Evolutionary conservation across 2,329 filamentous ascomycete species (phyloP).

Genomic region (Sporothrix globosa): DNA sequence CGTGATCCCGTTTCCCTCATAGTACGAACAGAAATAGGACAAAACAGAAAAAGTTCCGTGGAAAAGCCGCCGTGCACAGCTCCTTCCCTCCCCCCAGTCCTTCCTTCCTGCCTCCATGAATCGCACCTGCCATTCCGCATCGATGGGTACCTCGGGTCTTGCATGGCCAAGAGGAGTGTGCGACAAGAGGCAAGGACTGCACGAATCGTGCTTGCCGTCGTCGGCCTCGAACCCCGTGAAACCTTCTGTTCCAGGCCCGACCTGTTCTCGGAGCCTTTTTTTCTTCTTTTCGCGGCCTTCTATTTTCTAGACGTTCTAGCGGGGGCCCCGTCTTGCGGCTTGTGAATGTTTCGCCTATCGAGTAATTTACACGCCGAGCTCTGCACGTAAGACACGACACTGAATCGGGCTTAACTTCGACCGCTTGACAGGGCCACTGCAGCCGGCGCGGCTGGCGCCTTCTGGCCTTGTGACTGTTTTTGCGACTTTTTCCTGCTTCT

Average conservation of each 20-base stretch:
- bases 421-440: background rate
- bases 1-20: background rate
- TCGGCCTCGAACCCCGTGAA: background rate
- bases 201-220: conserved; percentile 7
- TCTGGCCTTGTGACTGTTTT: conserved; percentile 11
- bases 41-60: too few relatives aligned
- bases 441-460: background rate
- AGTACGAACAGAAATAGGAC: too few relatives aligned
- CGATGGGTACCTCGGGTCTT: conserved; percentile 6
- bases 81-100: background rate
- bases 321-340: too few relatives aligned
- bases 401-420: conserved; percentile 12
- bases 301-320: background rate
- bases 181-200: background rate
- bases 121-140: conserved; percentile 13
- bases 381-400: conserved; percentile 6
- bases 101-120: background rate
- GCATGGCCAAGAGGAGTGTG: background rate
- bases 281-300: background rate
- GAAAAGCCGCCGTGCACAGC: background rate
- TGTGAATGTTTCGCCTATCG: background rate
- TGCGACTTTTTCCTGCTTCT: conserved; percentile 12
- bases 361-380: background rate
- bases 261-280: background rate
- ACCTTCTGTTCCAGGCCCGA: background rate